Base-by-base conservation (phyloP, 2,329 filamentous ascomycete genomes). In the Botrytis fragariae region DNA sequence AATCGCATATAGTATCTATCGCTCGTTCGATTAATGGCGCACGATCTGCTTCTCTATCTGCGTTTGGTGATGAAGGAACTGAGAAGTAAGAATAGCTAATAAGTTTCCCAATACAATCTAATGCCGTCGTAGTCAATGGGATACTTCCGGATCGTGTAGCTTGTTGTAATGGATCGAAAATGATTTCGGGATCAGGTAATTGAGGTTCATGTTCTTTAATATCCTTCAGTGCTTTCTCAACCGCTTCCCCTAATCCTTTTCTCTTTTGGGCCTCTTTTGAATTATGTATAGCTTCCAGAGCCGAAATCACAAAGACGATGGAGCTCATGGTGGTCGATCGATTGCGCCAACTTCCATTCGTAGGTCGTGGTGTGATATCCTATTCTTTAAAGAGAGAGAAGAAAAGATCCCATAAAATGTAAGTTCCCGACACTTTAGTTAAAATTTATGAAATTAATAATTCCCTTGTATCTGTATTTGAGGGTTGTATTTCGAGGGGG, bases 51-150 rank as follows among this genome's bases (percentile, higher is more conserved):
- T 84, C 84, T 72, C 80, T 79, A 72, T 82, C 79, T 65, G 79
- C 77, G 75, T 80, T 80, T 48, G 84, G 82, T 35, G 83, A 83
- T 69, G 85, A 86, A 51, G 91, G 88, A 68, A 93, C 89, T 67
- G 95, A 95, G 83, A 99, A 98, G 86, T 98, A 98, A 29, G 96
- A 97, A 83, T 97, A 99, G 79, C 95, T 98, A 81, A 98, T 98
- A 76, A 99, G 90, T 85, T 99, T 99, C 79, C 97, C 96, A 79
- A 99, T 98, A 84, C 95, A 98, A 84, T 99, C 96, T 80, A 99
- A 89, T 10, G 96, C 95, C 54, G 93, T 93, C 35, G 94, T 97
- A 74, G 94, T 93, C 64, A 99, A 87, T 74, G 93, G 90, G 71
- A 95, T 91, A 79, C 93, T 98, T 79, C 91, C 89, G 16, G 94